Evolutionary conservation across 768 basidiomycete genomes (phyloP).

Genomic region (Amanita jacksonii): DNA sequence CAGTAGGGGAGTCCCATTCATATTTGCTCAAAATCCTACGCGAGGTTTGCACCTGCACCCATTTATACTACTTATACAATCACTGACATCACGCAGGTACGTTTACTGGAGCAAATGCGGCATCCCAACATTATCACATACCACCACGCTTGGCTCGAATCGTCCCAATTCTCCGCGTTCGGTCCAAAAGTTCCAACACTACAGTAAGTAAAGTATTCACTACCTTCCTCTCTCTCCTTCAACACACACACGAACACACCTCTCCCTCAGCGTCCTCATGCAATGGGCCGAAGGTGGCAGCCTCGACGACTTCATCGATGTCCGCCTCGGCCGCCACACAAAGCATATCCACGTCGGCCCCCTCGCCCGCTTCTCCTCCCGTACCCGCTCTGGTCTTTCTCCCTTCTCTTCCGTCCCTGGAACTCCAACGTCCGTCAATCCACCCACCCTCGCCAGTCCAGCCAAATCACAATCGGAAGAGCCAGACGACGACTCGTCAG

Average conservation of each 20-base stretch:
- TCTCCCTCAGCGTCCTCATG: constrained; percentile 67
- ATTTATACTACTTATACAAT: not conserved
- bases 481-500: not conserved
- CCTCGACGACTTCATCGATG: constrained; percentile 79
- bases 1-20: constrained; percentile 82
- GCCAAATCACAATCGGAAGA: not conserved
- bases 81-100: constrained; percentile 37
- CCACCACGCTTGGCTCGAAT: constrained; percentile 93
- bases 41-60: constrained; percentile 36
- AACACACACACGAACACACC: not conserved
- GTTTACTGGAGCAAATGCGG: constrained; percentile 74
- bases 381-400: not conserved
- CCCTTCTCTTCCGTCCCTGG: constrained; percentile 12
- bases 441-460: constrained; percentile 14
- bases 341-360: constrained; percentile 40
- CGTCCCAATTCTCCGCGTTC: constrained; percentile 76
- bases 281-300: constrained; percentile 90
- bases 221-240: too few relatives aligned
- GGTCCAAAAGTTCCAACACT: constrained; percentile 83
- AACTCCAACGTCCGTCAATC: constrained; percentile 15
- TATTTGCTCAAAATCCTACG: constrained; percentile 77
- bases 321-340: constrained; percentile 56
- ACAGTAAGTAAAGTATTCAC: constrained; percentile 46
- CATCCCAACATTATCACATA: constrained; percentile 95
- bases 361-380: constrained; percentile 18